Evolutionary conservation across 768 basidiomycete species (phyloP).

Genomic region (Pulveroboletus sp.): DNA sequence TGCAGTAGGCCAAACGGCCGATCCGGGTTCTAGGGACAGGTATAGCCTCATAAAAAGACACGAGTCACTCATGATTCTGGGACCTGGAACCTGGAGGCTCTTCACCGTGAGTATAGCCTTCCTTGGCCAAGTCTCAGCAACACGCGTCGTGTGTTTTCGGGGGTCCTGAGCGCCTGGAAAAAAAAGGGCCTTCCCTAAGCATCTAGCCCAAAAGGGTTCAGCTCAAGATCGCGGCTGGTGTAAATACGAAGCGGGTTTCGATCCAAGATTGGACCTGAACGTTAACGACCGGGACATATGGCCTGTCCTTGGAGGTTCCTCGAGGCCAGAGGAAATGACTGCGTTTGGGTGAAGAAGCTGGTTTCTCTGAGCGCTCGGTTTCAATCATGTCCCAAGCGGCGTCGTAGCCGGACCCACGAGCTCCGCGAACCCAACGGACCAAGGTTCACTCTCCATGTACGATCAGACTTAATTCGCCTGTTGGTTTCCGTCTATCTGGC

Average conservation of each 20-base stretch:
- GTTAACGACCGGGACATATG: slow-evolving; percentile 3
- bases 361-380: slow-evolving; percentile 31
- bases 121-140: slow-evolving; percentile 24
- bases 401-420: slow-evolving; percentile 26
- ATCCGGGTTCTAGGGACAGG: slow-evolving; percentile 10
- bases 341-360: slow-evolving; percentile 20
- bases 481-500: slow-evolving; percentile 26
- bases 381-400: slow-evolving; percentile 28
- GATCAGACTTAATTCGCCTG: slow-evolving; percentile 32
- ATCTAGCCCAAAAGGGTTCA: slow-evolving; percentile 44
- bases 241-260: slow-evolving; percentile 39
- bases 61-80: slow-evolving; percentile 8
- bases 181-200: slow-evolving; percentile 18
- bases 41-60: slow-evolving; percentile 22
- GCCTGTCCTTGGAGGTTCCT: slow-evolving; percentile 43
- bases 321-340: slow-evolving; percentile 37
- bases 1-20: slow-evolving; percentile 2
- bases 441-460: slow-evolving; percentile 26
- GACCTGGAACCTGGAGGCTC: slow-evolving; percentile 10
- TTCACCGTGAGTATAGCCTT: slow-evolving; percentile 30
- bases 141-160: slow-evolving; percentile 25
- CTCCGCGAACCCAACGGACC: slow-evolving; percentile 32
- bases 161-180: slow-evolving; percentile 25
- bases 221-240: slow-evolving; percentile 39
- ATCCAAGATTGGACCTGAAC: slow-evolving; percentile 31